These are phyloP conservation scores for Cardamine resedifolia DNA, from an alignment of 345 rosid genomes.

Conservation along the genomic window DNA sequence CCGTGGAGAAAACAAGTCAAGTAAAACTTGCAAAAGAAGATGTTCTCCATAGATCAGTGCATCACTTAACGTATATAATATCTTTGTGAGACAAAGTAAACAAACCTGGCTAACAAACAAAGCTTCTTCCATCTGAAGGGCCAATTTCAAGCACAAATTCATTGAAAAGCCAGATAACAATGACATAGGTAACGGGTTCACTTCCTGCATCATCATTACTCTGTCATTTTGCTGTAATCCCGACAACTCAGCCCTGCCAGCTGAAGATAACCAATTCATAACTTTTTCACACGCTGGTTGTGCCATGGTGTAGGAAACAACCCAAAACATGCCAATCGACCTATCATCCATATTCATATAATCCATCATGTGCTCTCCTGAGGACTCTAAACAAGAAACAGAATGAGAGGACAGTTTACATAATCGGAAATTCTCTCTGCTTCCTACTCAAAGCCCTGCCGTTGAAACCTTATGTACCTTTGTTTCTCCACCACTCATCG, in stretches of 20 bases:
- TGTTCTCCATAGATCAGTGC: constrained; percentile 14
- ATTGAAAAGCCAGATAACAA: constrained; percentile 85
- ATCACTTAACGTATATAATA: constrained; percentile 24
- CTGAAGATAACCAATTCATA: constrained; percentile 77
- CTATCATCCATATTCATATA: constrained; percentile 96
- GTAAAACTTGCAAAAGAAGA: constrained; percentile 15
- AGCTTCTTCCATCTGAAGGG: constrained; percentile 79
- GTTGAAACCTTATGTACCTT: constrained; percentile 57
- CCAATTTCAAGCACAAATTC: constrained; percentile 79
- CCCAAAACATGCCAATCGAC: constrained; percentile 99
- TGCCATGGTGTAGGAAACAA: constrained; percentile 92
- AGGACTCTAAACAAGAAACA: constrained; percentile 35
- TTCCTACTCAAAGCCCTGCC: constrained; percentile 3
- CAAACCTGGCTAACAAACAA: constrained; percentile 84
- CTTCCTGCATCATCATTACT: constrained; percentile 84
- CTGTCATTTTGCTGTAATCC: constrained; percentile 76
- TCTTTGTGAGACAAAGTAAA: constrained; percentile 28
- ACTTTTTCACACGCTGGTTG: constrained; percentile 91
- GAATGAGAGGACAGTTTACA: constrained; percentile 14
- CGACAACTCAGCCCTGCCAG: constrained; percentile 70
- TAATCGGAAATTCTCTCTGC: constrained; percentile 1
- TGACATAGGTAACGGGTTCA: constrained; percentile 88
- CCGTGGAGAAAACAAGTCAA: constrained; percentile 12
- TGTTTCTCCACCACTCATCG: constrained; percentile 99
- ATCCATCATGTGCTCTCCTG: constrained; percentile 94